A percentile compares a stretch with the other conserved stretches of the same genome.
phyloP scores from a whole-genome alignment of 208 protist species.

The Plasmodiophora brassicae region DNA sequence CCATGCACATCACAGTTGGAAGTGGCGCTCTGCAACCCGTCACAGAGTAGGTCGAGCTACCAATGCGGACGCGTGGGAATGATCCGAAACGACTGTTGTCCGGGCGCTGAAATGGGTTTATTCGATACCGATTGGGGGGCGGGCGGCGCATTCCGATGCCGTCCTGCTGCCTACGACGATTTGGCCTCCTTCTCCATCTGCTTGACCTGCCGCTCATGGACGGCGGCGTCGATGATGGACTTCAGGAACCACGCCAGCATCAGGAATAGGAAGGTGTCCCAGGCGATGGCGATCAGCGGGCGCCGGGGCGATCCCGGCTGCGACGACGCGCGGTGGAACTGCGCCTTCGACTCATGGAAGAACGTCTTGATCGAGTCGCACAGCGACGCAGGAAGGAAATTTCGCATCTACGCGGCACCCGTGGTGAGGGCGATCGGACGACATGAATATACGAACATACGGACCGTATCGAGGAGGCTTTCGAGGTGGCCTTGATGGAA shows the following conservation, averaged over 20 bases:
- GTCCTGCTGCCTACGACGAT: background rate
- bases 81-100: no score
- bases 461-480: background rate
- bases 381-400: background rate
- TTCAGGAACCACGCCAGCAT: background rate
- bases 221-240: constrained; percentile 26
- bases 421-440: background rate
- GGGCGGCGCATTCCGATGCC: no score
- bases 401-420: background rate
- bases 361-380: constrained; percentile 1
- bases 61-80: no score
- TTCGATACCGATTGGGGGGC: no score
- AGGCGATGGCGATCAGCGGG: background rate
- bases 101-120: no score
- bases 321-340: background rate
- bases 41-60: no score
- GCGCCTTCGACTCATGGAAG: background rate
- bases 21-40: no score
- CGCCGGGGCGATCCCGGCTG: background rate
- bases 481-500: constrained; percentile 33
- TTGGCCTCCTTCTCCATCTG: background rate
- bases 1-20: no score
- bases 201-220: no score
- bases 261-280: background rate
- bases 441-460: background rate